Percentiles rank a stretch among this genome's conserved stretches.
Conservation (phyloP, 805 yeast species). For the Danielozyma ontarioensis region DNA sequence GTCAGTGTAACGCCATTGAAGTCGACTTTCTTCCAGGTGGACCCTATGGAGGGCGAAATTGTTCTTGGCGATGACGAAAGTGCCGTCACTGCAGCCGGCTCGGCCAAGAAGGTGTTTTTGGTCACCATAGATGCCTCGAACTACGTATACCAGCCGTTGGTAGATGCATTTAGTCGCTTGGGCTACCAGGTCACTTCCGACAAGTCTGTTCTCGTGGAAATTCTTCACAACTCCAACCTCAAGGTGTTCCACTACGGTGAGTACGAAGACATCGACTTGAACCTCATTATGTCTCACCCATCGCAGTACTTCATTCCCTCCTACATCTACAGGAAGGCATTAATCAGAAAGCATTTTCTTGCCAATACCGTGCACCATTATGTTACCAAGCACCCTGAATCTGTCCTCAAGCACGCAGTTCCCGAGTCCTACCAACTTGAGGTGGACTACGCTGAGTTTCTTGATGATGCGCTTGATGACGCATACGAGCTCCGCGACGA, state of each 20-base stretch:
- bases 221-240: slow-evolving; percentile 7
- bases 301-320: slow-evolving; percentile 63
- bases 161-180: slow-evolving; percentile 26
- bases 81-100: slow-evolving; percentile 1
- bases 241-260: slow-evolving; percentile 77
- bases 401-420: slow-evolving; percentile 53
- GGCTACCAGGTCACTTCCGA: slow-evolving; percentile 24
- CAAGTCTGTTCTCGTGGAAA: slow-evolving; percentile 9
- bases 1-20: slow-evolving; percentile 53
- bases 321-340: slow-evolving; percentile 82
- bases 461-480: slow-evolving; percentile 92
- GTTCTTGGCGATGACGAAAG: slow-evolving; percentile 23
- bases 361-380: slow-evolving; percentile 79
- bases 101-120: slow-evolving; percentile 15
- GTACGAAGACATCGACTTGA: slow-evolving; percentile 83
- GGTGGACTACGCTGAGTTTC: slow-evolving; percentile 91
- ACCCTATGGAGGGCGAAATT: slow-evolving; percentile 54
- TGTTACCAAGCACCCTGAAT: slow-evolving; percentile 66
- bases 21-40: slow-evolving; percentile 62
- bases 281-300: slow-evolving; percentile 42
- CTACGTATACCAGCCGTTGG: slow-evolving; percentile 41
- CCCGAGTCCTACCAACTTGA: slow-evolving; percentile 80
- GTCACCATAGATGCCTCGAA: slow-evolving; percentile 32
- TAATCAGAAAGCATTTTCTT: slow-evolving; percentile 85
- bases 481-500: slow-evolving; percentile 83